Evolutionary conservation across 768 basidiomycete genomes (phyloP).

Genomic region (Pleurotus giganteus): DNA sequence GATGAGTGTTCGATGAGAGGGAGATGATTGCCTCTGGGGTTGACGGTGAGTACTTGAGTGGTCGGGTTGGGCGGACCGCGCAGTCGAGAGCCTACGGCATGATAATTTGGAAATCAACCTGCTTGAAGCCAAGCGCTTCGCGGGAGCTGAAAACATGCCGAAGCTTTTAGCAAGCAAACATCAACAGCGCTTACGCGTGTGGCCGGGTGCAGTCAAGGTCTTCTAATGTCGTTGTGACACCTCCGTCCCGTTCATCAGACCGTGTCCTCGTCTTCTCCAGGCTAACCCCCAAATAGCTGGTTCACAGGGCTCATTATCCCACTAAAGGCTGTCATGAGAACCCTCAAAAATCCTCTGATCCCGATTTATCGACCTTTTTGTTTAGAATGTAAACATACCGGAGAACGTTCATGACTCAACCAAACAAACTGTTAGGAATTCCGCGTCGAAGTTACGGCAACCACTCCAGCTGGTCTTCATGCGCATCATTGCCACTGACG

Average conservation of each 20-base stretch:
- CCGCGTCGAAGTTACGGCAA: slow-evolving; percentile 1
- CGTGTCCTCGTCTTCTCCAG: neutral
- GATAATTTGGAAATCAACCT: neutral
- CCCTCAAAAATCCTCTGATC: neutral
- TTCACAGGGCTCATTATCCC: neutral
- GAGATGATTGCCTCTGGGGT: neutral
- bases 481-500: neutral
- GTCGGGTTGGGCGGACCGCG: neutral
- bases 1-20: slow-evolving; percentile 1
- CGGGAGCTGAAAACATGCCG: neutral
- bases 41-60: too few species aligned
- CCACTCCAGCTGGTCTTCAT: neutral
- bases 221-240: too few species aligned
- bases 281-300: slow-evolving; percentile 2
- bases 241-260: neutral
- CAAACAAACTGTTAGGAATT: neutral
- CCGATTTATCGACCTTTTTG: slow-evolving; percentile 9
- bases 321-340: slow-evolving; percentile 6
- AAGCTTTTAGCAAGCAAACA: neutral
- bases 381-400: neutral
- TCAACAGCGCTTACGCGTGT: neutral
- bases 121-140: neutral
- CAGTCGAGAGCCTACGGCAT: neutral
- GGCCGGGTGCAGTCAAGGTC: too few species aligned
- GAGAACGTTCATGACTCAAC: neutral